Conservation (phyloP, 129 eudicot species). For the Daucus carota region DNA sequence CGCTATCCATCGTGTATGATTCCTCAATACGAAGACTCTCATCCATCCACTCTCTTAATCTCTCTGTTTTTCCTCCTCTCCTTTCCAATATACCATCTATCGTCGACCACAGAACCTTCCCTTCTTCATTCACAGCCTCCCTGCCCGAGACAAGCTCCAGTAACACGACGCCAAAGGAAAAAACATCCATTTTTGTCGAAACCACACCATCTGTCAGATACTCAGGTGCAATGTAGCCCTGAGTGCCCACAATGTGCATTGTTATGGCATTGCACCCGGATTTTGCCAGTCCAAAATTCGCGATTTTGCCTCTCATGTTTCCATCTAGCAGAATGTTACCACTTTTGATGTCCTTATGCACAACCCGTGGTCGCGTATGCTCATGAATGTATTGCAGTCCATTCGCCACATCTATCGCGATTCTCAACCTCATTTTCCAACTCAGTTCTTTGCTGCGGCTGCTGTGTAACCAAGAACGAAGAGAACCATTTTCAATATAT, state of each 20-base stretch:
- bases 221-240: conserved; percentile 91
- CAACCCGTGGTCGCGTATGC: conserved; percentile 88
- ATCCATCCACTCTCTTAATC: conserved; percentile 56
- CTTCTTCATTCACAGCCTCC: conserved; percentile 57
- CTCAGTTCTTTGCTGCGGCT: conserved; percentile 29
- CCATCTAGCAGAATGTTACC: conserved; percentile 80
- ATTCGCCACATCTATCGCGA: conserved; percentile 84
- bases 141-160: conserved; percentile 74
- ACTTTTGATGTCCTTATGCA: conserved; percentile 85
- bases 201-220: conserved; percentile 68
- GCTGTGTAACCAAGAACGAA: conserved; percentile 53
- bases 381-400: conserved; percentile 95
- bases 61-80: conserved; percentile 29
- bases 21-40: conserved; percentile 31
- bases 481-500: conserved; percentile 80
- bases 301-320: conserved; percentile 86
- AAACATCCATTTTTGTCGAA: conserved; percentile 81
- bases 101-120: conserved; percentile 60
- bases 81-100: conserved; percentile 32
- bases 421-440: conserved; percentile 71
- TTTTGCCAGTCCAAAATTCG: conserved; percentile 89
- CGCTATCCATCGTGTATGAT: conserved; percentile 40
- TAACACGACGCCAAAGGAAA: conserved; percentile 73
- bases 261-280: conserved; percentile 97
- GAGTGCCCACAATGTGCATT: conserved; percentile 89